Conservation (phyloP, 306 rosid species). For the Crotalaria pallida region DNA sequence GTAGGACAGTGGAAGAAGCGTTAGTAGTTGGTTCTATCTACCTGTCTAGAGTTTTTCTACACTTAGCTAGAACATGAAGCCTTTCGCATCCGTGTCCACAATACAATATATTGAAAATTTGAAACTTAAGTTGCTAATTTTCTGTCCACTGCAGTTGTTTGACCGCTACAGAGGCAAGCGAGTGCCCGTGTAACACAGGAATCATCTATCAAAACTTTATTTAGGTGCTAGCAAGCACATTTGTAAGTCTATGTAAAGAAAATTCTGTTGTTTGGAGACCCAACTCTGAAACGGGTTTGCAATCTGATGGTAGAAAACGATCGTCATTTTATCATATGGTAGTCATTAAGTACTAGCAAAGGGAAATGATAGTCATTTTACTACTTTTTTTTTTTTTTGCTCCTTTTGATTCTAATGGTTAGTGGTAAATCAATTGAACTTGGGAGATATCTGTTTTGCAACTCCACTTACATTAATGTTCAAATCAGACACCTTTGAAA, state of each 20-base stretch:
- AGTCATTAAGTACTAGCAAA: conserved; percentile 1
- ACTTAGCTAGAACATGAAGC: background rate
- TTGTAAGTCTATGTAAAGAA: conserved; percentile 53
- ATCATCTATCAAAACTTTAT: conserved; percentile 12
- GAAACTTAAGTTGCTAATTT: background rate
- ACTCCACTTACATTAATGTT: background rate
- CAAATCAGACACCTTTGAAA: background rate
- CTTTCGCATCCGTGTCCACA: background rate
- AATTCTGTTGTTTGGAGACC: conserved; percentile 30
- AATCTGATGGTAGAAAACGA: conserved; percentile 27
- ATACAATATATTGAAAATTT: background rate
- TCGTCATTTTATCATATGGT: conserved; percentile 11
- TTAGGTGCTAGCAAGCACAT: conserved; percentile 24
- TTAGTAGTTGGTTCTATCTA: background rate
- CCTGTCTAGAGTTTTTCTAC: background rate
- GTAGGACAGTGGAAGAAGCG: background rate
- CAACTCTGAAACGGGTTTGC: conserved; percentile 10
- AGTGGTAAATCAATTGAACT: conserved; percentile 13
- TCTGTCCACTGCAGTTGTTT: conserved; percentile 53
- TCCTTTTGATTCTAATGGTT: background rate
- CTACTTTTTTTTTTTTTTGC: background rate
- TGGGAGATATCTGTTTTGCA: conserved; percentile 5
- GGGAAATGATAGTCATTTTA: background rate
- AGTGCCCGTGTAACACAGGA: conserved; percentile 65
- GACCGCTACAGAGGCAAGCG: conserved; percentile 83